A percentile compares a stretch with the other conserved stretches of the same genome.
These are phyloP conservation scores for Mycena rosella DNA, from an alignment of 768 basidiomycete species.

Conservation along the genomic window DNA sequence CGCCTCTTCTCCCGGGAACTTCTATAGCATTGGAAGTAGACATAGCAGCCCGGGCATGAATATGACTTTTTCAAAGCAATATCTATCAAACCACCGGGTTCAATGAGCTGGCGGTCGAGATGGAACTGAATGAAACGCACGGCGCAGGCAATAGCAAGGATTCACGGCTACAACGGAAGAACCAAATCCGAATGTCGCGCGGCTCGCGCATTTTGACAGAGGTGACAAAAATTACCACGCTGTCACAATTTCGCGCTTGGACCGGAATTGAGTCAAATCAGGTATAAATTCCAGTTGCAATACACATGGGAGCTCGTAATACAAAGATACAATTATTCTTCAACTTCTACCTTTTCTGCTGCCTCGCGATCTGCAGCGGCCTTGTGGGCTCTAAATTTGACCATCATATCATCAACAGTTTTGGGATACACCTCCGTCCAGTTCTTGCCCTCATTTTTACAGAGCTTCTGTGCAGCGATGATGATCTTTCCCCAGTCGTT, in stretches of 20 bases:
- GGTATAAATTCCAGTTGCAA: background rate
- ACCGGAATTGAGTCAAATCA: too few relatives aligned
- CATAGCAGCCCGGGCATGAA: slow-evolving; percentile 1
- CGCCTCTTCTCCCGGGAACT: background rate
- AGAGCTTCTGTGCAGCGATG: background rate
- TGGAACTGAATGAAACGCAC: background rate
- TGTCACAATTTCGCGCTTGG: background rate
- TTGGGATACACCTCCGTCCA: slow-evolving; percentile 6
- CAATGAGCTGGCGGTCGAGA: background rate
- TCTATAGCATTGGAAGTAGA: slow-evolving; percentile 9
- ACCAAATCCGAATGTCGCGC: background rate
- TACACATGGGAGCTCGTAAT: background rate
- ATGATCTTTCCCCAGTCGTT: slow-evolving; percentile 22
- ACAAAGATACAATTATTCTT: slow-evolving; percentile 14
- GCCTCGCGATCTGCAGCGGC: background rate
- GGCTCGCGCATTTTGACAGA: background rate
- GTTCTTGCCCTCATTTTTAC: slow-evolving; percentile 10
- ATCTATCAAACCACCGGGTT: background rate
- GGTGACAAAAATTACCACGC: background rate
- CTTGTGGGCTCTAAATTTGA: slow-evolving; percentile 29
- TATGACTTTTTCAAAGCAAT: too few relatives aligned
- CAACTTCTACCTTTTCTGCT: background rate
- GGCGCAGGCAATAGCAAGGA: background rate
- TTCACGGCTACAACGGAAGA: background rate
- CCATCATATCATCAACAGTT: slow-evolving; percentile 13